A percentile compares a stretch with the other conserved stretches of the same genome.
Evolutionary conservation across 768 basidiomycete species (phyloP).

Genomic region (Suillus lakei): DNA sequence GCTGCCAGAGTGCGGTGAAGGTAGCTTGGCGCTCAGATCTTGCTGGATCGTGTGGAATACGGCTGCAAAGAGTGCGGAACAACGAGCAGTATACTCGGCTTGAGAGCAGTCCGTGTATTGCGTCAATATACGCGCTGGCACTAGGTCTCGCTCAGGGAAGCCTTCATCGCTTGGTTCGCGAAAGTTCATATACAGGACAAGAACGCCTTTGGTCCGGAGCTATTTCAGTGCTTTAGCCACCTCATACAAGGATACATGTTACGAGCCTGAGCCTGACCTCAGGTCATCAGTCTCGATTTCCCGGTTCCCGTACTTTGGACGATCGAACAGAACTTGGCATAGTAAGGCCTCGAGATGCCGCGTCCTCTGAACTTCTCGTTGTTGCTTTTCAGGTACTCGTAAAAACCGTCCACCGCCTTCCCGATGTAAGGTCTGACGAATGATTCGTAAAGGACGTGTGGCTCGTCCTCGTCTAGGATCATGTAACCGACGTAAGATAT

Average conservation of each 20-base stretch:
- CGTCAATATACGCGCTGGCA: constrained; percentile 20
- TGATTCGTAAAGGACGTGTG: neutral
- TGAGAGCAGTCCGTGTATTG: neutral
- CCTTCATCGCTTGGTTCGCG: constrained; percentile 1
- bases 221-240: neutral
- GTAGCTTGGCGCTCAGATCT: neutral
- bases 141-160: constrained; percentile 18
- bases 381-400: constrained; percentile 21
- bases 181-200: constrained; percentile 24
- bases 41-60: constrained; percentile 11
- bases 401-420: constrained; percentile 17
- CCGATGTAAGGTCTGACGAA: constrained; percentile 10
- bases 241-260: neutral
- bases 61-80: constrained; percentile 20
- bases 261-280: constrained; percentile 3
- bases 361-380: neutral
- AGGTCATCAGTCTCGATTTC: constrained; percentile 21
- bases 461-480: neutral
- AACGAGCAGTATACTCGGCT: too few species aligned
- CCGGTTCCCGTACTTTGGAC: constrained; percentile 26
- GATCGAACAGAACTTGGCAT: too few species aligned
- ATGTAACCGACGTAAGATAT: neutral
- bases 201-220: constrained; percentile 16
- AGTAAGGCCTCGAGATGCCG: constrained; percentile 11
- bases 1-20: neutral